These are phyloP conservation scores for Coemansia sp. DNA, from an alignment of 192 early-diverging fungal genomes.

Conservation along the genomic window DNA sequence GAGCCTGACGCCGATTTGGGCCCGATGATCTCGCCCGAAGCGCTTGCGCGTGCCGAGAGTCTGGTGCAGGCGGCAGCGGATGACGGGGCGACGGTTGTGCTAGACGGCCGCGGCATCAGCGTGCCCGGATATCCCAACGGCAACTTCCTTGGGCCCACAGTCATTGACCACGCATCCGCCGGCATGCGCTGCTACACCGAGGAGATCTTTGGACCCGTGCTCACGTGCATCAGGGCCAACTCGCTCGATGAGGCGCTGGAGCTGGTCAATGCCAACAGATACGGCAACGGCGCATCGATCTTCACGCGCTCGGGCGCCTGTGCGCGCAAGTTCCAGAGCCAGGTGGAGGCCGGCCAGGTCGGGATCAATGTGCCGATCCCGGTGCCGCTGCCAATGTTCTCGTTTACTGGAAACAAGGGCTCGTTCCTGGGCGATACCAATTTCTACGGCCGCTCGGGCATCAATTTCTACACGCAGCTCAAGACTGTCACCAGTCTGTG, in stretches of 20 bases:
- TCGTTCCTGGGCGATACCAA: slow-evolving; percentile 93
- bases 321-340: slow-evolving; percentile 83
- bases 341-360: slow-evolving; percentile 92
- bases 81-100: slow-evolving; percentile 79
- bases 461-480: slow-evolving; percentile 86
- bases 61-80: slow-evolving; percentile 81
- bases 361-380: slow-evolving; percentile 91
- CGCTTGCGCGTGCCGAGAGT: slow-evolving; percentile 69
- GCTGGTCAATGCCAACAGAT: slow-evolving; percentile 85
- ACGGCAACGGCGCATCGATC: slow-evolving; percentile 82
- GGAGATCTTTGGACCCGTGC: slow-evolving; percentile 96
- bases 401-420: slow-evolving; percentile 88
- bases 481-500: slow-evolving; percentile 96
- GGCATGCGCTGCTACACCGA: slow-evolving; percentile 88
- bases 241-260: slow-evolving; percentile 90
- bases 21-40: slow-evolving; percentile 81
- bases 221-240: slow-evolving; percentile 78
- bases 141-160: slow-evolving; percentile 96
- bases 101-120: slow-evolving; percentile 84
- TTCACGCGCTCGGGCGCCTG: slow-evolving; percentile 89
- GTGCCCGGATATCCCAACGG: slow-evolving; percentile 81
- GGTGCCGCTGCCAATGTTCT: slow-evolving; percentile 96
- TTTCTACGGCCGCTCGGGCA: slow-evolving; percentile 81
- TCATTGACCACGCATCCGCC: slow-evolving; percentile 71
- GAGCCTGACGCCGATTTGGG: slow-evolving; percentile 86